These are phyloP conservation scores for Chloromonas sp. DNA, from an alignment of 163 green algal species.

Conservation along the genomic window DNA sequence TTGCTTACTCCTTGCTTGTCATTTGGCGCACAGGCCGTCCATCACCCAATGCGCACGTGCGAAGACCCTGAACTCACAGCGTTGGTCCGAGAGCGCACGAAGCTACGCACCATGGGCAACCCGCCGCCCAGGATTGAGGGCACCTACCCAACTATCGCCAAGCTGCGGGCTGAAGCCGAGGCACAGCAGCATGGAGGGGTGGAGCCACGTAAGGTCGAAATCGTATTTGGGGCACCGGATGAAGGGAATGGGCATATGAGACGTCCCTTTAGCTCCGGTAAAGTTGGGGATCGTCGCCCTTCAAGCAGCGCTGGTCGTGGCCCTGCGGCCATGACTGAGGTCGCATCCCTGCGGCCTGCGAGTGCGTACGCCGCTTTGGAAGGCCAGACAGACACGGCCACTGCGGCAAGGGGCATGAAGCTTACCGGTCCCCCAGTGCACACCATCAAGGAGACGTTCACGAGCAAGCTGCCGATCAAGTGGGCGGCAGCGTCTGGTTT, in stretches of 20 bases:
- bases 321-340: too few relatives aligned
- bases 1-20: too few relatives aligned
- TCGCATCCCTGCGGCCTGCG: too few relatives aligned
- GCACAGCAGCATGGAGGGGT: background rate
- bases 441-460: background rate
- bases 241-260: background rate
- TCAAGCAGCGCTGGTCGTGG: too few relatives aligned
- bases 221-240: background rate
- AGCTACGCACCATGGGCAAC: constrained; percentile 19
- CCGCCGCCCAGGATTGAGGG: background rate
- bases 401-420: background rate
- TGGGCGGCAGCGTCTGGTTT: background rate
- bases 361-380: too few relatives aligned
- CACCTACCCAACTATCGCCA: background rate
- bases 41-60: constrained; percentile 6
- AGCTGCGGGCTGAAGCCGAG: background rate
- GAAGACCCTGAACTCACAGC: constrained; percentile 11
- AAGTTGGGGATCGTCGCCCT: too few relatives aligned
- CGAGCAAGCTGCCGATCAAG: background rate
- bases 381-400: too few relatives aligned
- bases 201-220: background rate
- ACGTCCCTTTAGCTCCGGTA: background rate
- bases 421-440: background rate
- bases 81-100: constrained; percentile 9
- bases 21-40: constrained; percentile 6